Evolutionary conservation across 2,329 filamentous ascomycete species (phyloP).

Genomic region (Sclerotinia sclerotiorum): DNA sequence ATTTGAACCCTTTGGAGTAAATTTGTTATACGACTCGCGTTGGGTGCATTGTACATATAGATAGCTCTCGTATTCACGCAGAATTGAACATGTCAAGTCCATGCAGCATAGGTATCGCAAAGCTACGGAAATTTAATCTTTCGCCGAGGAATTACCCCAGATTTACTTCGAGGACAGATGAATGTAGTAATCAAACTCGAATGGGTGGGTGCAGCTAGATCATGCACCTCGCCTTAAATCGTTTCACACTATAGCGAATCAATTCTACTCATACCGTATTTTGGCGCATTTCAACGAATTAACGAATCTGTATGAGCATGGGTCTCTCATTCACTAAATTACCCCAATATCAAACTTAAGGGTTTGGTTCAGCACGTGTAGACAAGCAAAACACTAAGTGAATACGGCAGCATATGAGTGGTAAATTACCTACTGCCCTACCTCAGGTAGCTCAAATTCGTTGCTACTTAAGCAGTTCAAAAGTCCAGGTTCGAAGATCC

Average conservation of each 20-base stretch:
- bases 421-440: background rate
- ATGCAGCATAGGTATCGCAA: background rate
- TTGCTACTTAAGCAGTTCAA: constrained; percentile 2
- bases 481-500: background rate
- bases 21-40: constrained; percentile 5
- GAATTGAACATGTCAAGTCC: background rate
- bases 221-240: constrained; percentile 3
- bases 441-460: background rate
- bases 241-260: constrained; percentile 11
- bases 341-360: constrained; percentile 8
- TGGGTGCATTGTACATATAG: background rate
- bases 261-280: background rate
- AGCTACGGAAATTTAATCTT: background rate
- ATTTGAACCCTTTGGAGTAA: background rate
- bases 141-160: background rate
- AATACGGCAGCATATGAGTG: background rate
- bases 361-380: constrained; percentile 8
- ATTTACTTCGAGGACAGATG: background rate
- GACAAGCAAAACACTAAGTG: constrained; percentile 8
- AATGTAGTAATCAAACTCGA: background rate
- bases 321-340: constrained; percentile 14
- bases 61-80: background rate
- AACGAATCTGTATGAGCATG: background rate
- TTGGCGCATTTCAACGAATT: background rate
- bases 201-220: background rate